Evolutionary conservation across 305 asterid species (phyloP), one percentile per base, ranked within the genome.

Genomic region (Stenogyne calaminthoides): DNA sequence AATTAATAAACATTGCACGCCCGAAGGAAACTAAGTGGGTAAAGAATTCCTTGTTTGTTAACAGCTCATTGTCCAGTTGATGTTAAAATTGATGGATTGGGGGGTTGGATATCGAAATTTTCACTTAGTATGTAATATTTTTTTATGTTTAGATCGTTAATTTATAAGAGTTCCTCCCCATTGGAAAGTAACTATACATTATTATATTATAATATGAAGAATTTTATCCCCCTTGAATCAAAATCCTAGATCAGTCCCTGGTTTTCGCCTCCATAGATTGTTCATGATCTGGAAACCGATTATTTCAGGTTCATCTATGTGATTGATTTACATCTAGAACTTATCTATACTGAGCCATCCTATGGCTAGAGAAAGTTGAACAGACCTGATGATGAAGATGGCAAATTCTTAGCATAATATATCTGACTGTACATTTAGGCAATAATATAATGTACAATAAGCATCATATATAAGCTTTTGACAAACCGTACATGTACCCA

Each of bases 41-140:
- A 64, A 46, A 64, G 2, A 14, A 54, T 52, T 66, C 8, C 15
- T 12, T 22, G 4, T 40, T 27, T 25, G 49, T 59, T 57, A 66
- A 29, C 19, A 42, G 9, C 34, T 63, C 44, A 54, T 39, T 25
- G 56, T 59, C 58, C 64, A 22, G 39, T 78, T 64, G 40, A 20
- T 27, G 20, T 46, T 16, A 19, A n/a, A 27, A 62, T 73, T 20
- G 22, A 47, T 47, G 9, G 19, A 18, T 29, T 52, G 19, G 69
- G 19, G 62, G 63, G 57, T 12, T 16, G 14, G 59, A 37, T 75
- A 2, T 15, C 0, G 2, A 15, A 2, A 36, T n/a, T 49, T 49
- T 7, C 9, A 49, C 10, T 14, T n/a, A 15, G 6, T 5, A 49
- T 5, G 29, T 18, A 2, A 54, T 18, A 16, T 8, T 54, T 19